A percentile compares a stretch with the other conserved stretches of the same genome.
Evolutionary conservation across 306 rosid genomes (phyloP).

Genomic region (Echinosophora koreensis): DNA sequence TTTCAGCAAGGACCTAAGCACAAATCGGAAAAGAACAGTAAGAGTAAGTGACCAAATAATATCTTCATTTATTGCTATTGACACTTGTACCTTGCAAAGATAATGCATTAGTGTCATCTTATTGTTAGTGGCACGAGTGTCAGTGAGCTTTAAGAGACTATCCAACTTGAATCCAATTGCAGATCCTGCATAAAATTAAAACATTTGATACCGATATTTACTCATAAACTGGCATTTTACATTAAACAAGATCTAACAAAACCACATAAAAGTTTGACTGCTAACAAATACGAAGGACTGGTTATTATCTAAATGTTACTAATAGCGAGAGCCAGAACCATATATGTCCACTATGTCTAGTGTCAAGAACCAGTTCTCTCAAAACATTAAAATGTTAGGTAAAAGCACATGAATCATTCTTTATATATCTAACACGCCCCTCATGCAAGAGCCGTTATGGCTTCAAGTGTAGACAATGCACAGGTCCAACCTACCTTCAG

Average conservation of each 20-base stretch:
- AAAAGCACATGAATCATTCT: not conserved
- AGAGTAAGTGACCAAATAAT: conserved; percentile 41
- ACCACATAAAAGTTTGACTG: conserved; percentile 28
- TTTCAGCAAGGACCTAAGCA: conserved; percentile 77
- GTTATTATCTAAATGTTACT: conserved; percentile 32
- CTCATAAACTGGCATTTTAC: conserved; percentile 18
- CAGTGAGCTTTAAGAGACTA: conserved; percentile 92
- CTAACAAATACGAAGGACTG: conserved; percentile 16
- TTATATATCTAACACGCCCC: too few relatives aligned
- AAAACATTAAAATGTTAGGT: too few relatives aligned
- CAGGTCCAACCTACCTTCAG: too few relatives aligned
- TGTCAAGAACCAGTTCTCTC: not conserved
- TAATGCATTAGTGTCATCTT: conserved; percentile 98
- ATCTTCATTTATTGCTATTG: conserved; percentile 38
- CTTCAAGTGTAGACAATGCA: too few relatives aligned
- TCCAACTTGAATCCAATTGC: conserved; percentile 99
- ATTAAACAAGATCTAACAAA: conserved; percentile 35
- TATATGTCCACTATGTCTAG: conserved; percentile 13
- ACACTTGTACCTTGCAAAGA: conserved; percentile 87
- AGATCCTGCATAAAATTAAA: conserved; percentile 69
- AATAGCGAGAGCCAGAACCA: conserved; percentile 20
- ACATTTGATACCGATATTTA: conserved; percentile 37
- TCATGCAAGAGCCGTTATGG: too few relatives aligned
- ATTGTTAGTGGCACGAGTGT: conserved; percentile 89
- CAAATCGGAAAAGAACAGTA: conserved; percentile 31